Evolutionary conservation across 306 rosid species (phyloP), one percentile per base, ranked within the genome.

Genomic region (Medicago arabica): DNA sequence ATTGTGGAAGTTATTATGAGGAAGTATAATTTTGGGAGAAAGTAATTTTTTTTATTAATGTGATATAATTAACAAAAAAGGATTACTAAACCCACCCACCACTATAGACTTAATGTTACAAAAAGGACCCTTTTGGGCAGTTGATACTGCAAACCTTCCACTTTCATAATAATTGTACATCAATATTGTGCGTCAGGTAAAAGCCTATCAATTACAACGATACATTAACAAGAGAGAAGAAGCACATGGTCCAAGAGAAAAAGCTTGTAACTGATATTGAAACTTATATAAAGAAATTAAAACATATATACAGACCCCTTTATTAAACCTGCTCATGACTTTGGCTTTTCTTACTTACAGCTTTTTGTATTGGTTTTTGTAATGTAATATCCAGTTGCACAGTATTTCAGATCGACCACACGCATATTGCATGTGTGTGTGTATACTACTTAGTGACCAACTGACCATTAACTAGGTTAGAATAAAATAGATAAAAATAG

Each of bases 111-210:
- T 46, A 72, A 57, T 74, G 78, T 72, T 64, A 64, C 69, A 71
- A 59, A 54, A 19, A 77, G 82, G 82, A 57, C 85, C 77, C 64
- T 62, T 25, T 11, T 14, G 3, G 73, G 51, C 69, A 78, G 74
- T 81, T 68, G 81, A 39, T 64, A 40, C 66, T 64, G 83, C 70
- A 81, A 74, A 72, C 85, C 72, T 74, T 70, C 84, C 80, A 75
- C 80, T 71, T 79, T 79, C 67, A 71, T 79, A 79, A 85, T 85
- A 70, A 82, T 85, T 75, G 86, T 82, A 85, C 84, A 75, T 15
- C 86, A 76, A 70, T 78, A 75, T 75, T 74, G 78, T 36, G 82
- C 77, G 78, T 80, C 86, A 82, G 86, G 62, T 72, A 67, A 85
- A 80, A 86, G 75, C 59, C 57, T 43, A 36, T 44, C 64, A 69